Conservation (phyloP, 169 alveolate genomes). For the Cryptosporidium felis region DNA sequence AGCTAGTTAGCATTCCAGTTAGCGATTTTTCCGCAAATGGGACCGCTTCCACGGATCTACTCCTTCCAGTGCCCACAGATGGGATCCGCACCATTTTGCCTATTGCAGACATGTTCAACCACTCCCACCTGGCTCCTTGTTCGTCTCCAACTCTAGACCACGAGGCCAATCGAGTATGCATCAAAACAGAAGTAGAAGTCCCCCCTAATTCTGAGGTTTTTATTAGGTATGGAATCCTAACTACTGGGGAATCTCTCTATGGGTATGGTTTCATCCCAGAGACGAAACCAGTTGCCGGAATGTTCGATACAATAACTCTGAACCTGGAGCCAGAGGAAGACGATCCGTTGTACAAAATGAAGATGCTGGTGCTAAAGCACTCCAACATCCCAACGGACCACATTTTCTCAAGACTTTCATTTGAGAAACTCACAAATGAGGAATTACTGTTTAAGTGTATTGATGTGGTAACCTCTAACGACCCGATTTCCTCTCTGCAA, state of each 20-base stretch:
- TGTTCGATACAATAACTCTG: constrained; percentile 54
- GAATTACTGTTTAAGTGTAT: constrained; percentile 49
- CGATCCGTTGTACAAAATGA: constrained; percentile 57
- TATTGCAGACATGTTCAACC: constrained; percentile 66
- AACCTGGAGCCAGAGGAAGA: constrained; percentile 64
- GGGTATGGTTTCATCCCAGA: constrained; percentile 56
- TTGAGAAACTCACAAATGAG: constrained; percentile 11
- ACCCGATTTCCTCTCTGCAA: constrained; percentile 46
- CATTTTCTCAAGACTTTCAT: constrained; percentile 33
- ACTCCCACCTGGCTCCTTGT: constrained; percentile 53
- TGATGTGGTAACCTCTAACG: constrained; percentile 42
- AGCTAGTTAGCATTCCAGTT: constrained; percentile 13
- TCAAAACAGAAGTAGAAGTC: constrained; percentile 49
- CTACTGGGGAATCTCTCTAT: constrained; percentile 34
- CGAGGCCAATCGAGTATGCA: neutral
- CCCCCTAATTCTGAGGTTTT: constrained; percentile 1
- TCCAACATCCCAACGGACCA: constrained; percentile 64
- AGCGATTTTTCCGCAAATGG: constrained; percentile 5
- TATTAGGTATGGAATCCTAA: constrained; percentile 46
- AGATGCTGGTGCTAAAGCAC: constrained; percentile 38
- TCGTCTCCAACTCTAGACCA: constrained; percentile 38
- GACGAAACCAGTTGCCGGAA: constrained; percentile 25
- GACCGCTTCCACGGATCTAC: neutral
- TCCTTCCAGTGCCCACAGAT: constrained; percentile 40
- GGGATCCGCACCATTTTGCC: constrained; percentile 48